Evolutionary conservation across 768 basidiomycete species (phyloP).

Genomic region (Serendipita indica): DNA sequence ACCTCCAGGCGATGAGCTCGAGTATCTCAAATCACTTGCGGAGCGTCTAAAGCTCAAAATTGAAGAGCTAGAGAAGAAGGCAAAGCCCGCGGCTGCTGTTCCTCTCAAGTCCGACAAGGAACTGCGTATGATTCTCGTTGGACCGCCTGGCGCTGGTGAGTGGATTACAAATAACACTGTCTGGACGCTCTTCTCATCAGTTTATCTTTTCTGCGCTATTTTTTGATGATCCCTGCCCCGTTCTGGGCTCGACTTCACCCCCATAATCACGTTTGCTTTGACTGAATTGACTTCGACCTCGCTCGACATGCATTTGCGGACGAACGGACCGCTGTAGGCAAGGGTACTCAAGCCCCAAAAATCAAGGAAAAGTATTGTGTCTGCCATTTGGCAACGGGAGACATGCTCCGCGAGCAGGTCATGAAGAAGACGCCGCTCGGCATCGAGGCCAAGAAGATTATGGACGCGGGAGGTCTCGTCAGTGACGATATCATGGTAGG

Average conservation of each 20-base stretch:
- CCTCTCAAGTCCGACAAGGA: conserved; percentile 51
- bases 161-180: conserved; percentile 10
- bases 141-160: conserved; percentile 93
- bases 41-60: conserved; percentile 87
- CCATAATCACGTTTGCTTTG: conserved; percentile 3
- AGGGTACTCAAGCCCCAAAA: conserved; percentile 93
- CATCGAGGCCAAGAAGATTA: conserved; percentile 87
- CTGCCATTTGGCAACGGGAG: conserved; percentile 96
- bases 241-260: conserved; percentile 3
- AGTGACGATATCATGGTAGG: conserved; percentile 93
- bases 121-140: conserved; percentile 82
- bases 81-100: conserved; percentile 31
- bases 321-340: conserved; percentile 39
- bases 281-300: conserved; percentile 1
- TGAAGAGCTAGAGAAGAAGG: conserved; percentile 51
- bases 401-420: conserved; percentile 96
- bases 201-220: background rate
- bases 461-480: conserved; percentile 93
- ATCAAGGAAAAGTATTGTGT: conserved; percentile 89
- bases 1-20: conserved; percentile 60
- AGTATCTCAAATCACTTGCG: conserved; percentile 89
- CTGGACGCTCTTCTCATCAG: background rate
- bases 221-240: background rate
- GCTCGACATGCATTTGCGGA: conserved; percentile 3
- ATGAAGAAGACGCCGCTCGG: conserved; percentile 74